Conservation (phyloP, 345 rosid genomes). For the Brassica incana region DNA sequence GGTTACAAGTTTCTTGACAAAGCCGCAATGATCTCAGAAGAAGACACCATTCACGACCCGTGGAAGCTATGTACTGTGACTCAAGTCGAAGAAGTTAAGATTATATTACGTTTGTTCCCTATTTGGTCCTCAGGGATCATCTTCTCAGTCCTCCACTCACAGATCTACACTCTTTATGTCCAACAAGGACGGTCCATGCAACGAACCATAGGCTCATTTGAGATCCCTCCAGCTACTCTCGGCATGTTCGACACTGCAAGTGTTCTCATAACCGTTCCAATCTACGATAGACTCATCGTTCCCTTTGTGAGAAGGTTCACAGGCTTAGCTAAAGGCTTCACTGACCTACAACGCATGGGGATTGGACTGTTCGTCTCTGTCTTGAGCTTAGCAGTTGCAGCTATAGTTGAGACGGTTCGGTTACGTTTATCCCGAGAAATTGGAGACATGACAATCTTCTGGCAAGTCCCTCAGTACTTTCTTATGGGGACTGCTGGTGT, state of each 20-base stretch:
- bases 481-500: slow-evolving; percentile 90
- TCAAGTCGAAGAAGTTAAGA: slow-evolving; percentile 93
- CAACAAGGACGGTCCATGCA: slow-evolving; percentile 91
- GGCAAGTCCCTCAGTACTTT: slow-evolving; percentile 94
- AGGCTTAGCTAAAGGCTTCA: background rate
- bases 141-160: slow-evolving; percentile 82
- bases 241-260: slow-evolving; percentile 74
- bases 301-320: slow-evolving; percentile 56
- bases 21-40: slow-evolving; percentile 77
- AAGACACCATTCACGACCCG: slow-evolving; percentile 32
- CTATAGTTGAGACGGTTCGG: slow-evolving; percentile 71
- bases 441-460: slow-evolving; percentile 55
- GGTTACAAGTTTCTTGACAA: slow-evolving; percentile 57
- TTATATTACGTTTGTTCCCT: slow-evolving; percentile 88
- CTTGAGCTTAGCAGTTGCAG: slow-evolving; percentile 79
- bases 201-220: slow-evolving; percentile 68
- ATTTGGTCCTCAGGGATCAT: slow-evolving; percentile 92
- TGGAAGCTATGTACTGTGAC: slow-evolving; percentile 93
- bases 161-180: slow-evolving; percentile 87
- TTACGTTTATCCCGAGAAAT: slow-evolving; percentile 66
- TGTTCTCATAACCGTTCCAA: slow-evolving; percentile 85
- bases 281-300: slow-evolving; percentile 73
- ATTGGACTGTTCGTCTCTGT: slow-evolving; percentile 78
- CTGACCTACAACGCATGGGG: slow-evolving; percentile 60
- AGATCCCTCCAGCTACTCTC: slow-evolving; percentile 87